Evolutionary conservation across 2,329 filamentous ascomycete species (phyloP), one percentile per base, ranked within the genome.

Genomic region (Aspergillus nomiae): DNA sequence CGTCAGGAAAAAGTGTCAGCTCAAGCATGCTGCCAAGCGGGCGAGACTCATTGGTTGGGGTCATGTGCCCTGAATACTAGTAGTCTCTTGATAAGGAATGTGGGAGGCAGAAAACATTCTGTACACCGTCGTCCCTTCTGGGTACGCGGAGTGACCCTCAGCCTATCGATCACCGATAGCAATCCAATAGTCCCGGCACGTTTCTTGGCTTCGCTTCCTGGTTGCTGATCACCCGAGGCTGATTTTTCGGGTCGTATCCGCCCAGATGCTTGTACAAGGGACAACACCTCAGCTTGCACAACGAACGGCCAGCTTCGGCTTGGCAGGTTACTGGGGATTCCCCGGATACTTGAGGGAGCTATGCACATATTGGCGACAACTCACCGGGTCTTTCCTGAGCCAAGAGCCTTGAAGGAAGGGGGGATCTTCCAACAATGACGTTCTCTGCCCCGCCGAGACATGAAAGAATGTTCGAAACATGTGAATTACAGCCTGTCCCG

Each of bases 181-280:
- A 41, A 58, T 46, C 63, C 45, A 55, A 59, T 66, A 68, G 63
- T 68, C 67, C 67, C 64, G 64, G 65, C 63, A 64, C 36, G 61
- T 61, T 63, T 63, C 66, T 70, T 68, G 66, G 69, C 66, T 65
- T 55, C 62, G 65, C 65, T 70, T 63, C 70, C 71, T 73, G 63
- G 69, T 64, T 65, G 72, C 67, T 68, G 73, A 75, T 74, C 72
- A 70, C 71, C 73, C 71, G 73, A 73, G 69, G 72, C 65, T 71
- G 65, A 64, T 62, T 63, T 65, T 62, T 70, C 70, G 73, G 71
- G 59, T 69, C 63, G 68, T 65, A 59, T 70, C 68, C 70, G 69
- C 56, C 63, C 61, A 30, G 61, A 46, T 63, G 60, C 60, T 63
- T 58, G 66, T 67, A 60, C 54, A 59, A 60, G 59, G 61, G 34